Evolutionary conservation across 768 basidiomycete species (phyloP), one percentile per base, ranked within the genome.

Genomic region (Daedaleopsis nitida): DNA sequence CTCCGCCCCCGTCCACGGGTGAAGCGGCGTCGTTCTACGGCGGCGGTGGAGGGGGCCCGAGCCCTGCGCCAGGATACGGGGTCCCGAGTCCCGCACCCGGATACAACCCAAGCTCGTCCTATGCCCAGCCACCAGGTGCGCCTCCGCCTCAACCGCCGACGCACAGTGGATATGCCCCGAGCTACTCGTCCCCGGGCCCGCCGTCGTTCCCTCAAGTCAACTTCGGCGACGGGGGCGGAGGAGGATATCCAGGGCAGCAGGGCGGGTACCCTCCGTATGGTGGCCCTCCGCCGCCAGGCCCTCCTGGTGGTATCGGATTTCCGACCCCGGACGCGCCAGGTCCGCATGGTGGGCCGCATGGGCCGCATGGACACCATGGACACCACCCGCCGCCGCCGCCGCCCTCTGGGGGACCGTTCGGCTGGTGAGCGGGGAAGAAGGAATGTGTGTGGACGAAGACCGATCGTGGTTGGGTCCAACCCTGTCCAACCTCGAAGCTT

Each of bases 1-100:
- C 65, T 23, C 32, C 57, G 34, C 42, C 38, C 13, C 60, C 55
- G 27, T 21, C 48, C 24, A 52, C 57, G 1, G 62, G 52, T 19
- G 57, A 59, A 43, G 57, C 62, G 8, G 43, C 65, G 14, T 62
- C 63, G 24, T 67, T 58, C 57, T 67, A 64, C 59, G 19, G 32
- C 1, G 32, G 38, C 49, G 47, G n/a, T 35, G 48, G 55, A 21
- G 55, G 45, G 21, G 54, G 32, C 13, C 27, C 27, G 27, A 32
- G 27, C 27, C 27, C 27, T 32, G 27, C 27, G 4, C 27, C 27
- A 7, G 27, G 27, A 32, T 32, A 32, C 27, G 27, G 27, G 27
- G 27, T 32, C 27, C 27, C 27, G 27, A 32, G 27, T 16, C 39
- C 5, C 38, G 50, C n/a, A 1, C 47, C 53, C 9, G 54, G 38